Conservation (phyloP, 2,329 filamentous ascomycete genomes). For the Epichloe sylvatica region DNA sequence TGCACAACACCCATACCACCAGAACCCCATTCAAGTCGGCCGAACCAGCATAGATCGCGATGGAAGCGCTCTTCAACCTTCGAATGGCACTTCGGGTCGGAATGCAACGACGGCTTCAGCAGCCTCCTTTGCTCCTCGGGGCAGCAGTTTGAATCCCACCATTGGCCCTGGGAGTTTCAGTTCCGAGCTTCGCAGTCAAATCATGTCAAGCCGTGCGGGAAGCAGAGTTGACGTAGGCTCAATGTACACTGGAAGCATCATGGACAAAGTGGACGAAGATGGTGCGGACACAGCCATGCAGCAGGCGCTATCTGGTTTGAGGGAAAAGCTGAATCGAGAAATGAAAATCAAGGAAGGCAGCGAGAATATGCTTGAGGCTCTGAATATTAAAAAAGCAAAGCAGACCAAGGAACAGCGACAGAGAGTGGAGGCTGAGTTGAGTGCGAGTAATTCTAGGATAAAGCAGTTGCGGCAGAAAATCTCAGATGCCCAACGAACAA, state of each 20-base stretch:
- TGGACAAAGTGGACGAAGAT: slow-evolving; percentile 51
- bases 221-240: slow-evolving; percentile 24
- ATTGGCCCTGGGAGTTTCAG: slow-evolving; percentile 76
- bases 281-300: slow-evolving; percentile 45
- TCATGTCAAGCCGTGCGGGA: slow-evolving; percentile 27
- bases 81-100: slow-evolving; percentile 29
- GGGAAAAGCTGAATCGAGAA: slow-evolving; percentile 83
- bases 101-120: slow-evolving; percentile 39
- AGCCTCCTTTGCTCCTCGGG: slow-evolving; percentile 52
- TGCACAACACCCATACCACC: slow-evolving; percentile 21
- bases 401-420: slow-evolving; percentile 76
- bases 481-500: slow-evolving; percentile 41
- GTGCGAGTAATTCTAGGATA: slow-evolving; percentile 65
- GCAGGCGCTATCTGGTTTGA: slow-evolving; percentile 59
- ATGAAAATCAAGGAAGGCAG: slow-evolving; percentile 96
- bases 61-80: slow-evolving; percentile 34
- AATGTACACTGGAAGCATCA: slow-evolving; percentile 24
- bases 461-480: slow-evolving; percentile 47
- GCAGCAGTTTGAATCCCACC: slow-evolving; percentile 55
- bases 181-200: slow-evolving; percentile 64
- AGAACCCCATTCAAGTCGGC: slow-evolving; percentile 17
- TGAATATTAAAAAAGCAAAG: slow-evolving; percentile 90
- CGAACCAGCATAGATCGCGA: slow-evolving; percentile 42
- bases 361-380: slow-evolving; percentile 90
- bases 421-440: slow-evolving; percentile 76